Percentiles rank a stretch among this genome's conserved stretches.
Conservation (phyloP, 805 yeast genomes). For the Ogataea glucozyma region DNA sequence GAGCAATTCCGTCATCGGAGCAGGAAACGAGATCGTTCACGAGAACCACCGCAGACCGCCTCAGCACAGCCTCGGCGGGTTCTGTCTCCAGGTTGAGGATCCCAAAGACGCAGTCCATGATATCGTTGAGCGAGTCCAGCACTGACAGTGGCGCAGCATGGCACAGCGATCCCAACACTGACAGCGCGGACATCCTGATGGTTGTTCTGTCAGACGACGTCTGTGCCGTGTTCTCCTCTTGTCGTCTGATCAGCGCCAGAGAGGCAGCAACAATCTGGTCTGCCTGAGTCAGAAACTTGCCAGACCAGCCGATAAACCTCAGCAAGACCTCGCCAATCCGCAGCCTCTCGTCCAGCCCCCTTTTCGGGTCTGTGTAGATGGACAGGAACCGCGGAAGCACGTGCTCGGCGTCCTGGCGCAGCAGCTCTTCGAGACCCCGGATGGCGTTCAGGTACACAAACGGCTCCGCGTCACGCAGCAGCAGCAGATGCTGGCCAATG, state of each 20-base stretch:
- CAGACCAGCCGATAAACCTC: slow-evolving; percentile 54
- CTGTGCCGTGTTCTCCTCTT: not conserved
- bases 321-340: slow-evolving; percentile 80
- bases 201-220: slow-evolving; percentile 54
- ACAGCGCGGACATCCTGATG: slow-evolving; percentile 82
- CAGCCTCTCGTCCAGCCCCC: slow-evolving; percentile 61
- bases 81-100: slow-evolving; percentile 59
- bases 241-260: slow-evolving; percentile 33
- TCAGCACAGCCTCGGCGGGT: slow-evolving; percentile 52
- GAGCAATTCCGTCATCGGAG: slow-evolving; percentile 45
- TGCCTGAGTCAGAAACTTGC: slow-evolving; percentile 35
- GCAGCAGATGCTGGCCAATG: slow-evolving; percentile 59
- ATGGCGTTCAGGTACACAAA: slow-evolving; percentile 83
- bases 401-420: slow-evolving; percentile 43
- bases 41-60: slow-evolving; percentile 74
- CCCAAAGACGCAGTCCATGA: slow-evolving; percentile 77
- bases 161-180: slow-evolving; percentile 74
- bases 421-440: slow-evolving; percentile 66
- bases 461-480: slow-evolving; percentile 79
- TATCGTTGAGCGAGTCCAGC: slow-evolving; percentile 46
- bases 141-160: slow-evolving; percentile 59
- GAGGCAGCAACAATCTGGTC: slow-evolving; percentile 45
- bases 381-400: slow-evolving; percentile 14
- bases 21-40: slow-evolving; percentile 59
- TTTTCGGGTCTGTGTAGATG: slow-evolving; percentile 19